Evolutionary conservation across 164 flowering plant genomes (phyloP), one percentile per base, ranked within the genome.

Genomic region (Dillenia suffruticosa): DNA sequence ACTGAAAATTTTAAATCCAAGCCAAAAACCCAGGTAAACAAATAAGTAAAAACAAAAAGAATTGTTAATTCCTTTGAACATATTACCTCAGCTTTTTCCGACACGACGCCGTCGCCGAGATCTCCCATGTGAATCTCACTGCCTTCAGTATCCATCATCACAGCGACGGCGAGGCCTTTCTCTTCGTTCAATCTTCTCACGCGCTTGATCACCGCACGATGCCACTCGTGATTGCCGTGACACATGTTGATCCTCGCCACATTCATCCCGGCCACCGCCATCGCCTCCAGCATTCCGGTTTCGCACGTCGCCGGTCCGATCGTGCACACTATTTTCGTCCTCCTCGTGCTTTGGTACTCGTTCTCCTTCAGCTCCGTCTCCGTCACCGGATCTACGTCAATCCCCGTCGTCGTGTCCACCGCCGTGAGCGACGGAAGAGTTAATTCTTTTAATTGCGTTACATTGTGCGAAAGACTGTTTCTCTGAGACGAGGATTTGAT

Each of bases 101-200:
- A 82, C 3, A 83, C 16, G 10, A 72, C 79, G 9, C 89, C 22
- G 22, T 19, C 96, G 10, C 93, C 96, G n/a, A 92, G 82, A 73
- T 92, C 98, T 5, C 98, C 96, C 98, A 92, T 92, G 62, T 88
- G 98, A 76, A 92, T 88, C 82, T 92, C 96, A 57, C 96, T 90
- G 46, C 98, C 98, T 64, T 92, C 98, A 6, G 98, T 92, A 59
- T 92, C 98, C 98, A 92, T 92, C 96, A 92, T 92, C 52, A 92
- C 77, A 0, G 98, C 98, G 8, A 92, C 95, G 2, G 98, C 98
- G 46, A 51, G 90, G 2, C 98, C 98, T 58, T 92, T 90, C 79
- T 84, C 98, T 32, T 82, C 93, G 56, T 92, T 92, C 70, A 90
- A 68, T 69, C 77, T 72, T 70, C 98, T 63, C 43, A 92, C 95